A percentile compares a stretch with the other conserved stretches of the same genome.
phyloP scores from a whole-genome alignment of 768 basidiomycete species.

The Amyloporia xantha region DNA sequence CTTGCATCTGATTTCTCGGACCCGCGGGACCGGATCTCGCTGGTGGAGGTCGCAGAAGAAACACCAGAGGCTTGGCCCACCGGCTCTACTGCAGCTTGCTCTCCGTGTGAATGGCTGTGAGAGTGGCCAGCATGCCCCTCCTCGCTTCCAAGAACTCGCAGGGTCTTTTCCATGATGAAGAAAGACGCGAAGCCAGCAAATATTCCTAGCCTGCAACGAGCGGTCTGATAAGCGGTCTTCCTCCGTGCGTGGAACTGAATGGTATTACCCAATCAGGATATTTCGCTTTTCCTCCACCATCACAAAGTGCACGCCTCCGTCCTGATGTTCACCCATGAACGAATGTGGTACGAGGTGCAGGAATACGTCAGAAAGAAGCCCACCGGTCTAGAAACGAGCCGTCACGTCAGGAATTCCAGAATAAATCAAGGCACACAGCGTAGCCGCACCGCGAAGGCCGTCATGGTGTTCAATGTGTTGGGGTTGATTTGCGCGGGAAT shows the following conservation, averaged over 20 bases:
- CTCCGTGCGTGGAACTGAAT: neutral
- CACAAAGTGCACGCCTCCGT: conserved; percentile 64
- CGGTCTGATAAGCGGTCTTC: conserved; percentile 1
- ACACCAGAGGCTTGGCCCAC: conserved; percentile 40
- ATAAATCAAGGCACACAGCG: conserved; percentile 1
- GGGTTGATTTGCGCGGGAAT: conserved; percentile 84
- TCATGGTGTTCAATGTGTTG: conserved; percentile 89
- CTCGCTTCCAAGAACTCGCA: conserved; percentile 68
- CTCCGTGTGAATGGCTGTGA: conserved; percentile 52
- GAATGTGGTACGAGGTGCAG: conserved; percentile 87
- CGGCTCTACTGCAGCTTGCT: conserved; percentile 27
- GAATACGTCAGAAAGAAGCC: conserved; percentile 89
- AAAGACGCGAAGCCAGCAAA: conserved; percentile 86
- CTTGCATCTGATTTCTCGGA: conserved; percentile 25
- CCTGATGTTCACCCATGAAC: conserved; percentile 85
- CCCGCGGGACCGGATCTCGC: conserved; percentile 45
- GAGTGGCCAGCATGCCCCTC: conserved; percentile 41
- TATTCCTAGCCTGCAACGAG: conserved; percentile 54
- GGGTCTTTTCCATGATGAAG: conserved; percentile 90
- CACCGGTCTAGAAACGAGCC: conserved; percentile 55
- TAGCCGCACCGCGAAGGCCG: conserved; percentile 75
- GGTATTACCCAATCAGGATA: conserved; percentile 75
- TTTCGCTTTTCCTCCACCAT: conserved; percentile 90
- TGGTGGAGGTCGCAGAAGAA: conserved; percentile 31
- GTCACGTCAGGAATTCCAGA: neutral